phyloP scores from a whole-genome alignment of 2,329 filamentous ascomycete species.

The Dactylonectria estremocensis region DNA sequence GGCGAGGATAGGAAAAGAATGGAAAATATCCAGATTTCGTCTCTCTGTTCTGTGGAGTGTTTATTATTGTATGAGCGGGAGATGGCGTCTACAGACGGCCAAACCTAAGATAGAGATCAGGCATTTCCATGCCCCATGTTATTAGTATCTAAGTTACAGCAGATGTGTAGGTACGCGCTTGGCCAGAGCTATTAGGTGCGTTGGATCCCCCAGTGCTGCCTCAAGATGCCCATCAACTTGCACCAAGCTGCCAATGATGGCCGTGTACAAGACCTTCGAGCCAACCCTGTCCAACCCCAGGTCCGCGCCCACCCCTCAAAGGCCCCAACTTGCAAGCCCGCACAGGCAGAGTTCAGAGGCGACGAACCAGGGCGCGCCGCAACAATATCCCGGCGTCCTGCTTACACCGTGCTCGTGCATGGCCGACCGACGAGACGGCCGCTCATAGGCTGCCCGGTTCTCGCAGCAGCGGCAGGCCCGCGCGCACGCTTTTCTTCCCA shows the following conservation, averaged over 20 bases:
- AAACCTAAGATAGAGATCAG: not conserved
- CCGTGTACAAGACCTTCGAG: not conserved
- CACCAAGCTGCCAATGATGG: not conserved
- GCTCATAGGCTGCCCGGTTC: conserved; percentile 22
- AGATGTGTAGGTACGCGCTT: not conserved
- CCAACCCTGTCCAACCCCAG: conserved; percentile 4
- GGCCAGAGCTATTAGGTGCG: not conserved
- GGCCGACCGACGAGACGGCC: not conserved
- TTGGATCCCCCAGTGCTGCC: not conserved
- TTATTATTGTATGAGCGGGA: no score
- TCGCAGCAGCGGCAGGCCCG: conserved; percentile 9
- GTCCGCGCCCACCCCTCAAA: not conserved
- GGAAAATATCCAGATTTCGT: not conserved
- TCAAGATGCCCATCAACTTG: not conserved
- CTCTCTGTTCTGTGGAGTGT: no score
- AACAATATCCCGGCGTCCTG: not conserved
- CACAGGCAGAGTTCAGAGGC: not conserved
- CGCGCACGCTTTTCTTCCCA: not conserved
- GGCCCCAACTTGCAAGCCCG: not conserved
- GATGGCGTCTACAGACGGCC: not conserved
- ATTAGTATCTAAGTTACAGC: no score
- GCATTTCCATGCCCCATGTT: no score
- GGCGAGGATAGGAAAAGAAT: not conserved
- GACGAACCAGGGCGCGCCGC: not conserved
- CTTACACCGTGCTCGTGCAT: conserved; percentile 1